Evolutionary conservation across 345 rosid species (phyloP).

Genomic region (Brassica juncea): DNA sequence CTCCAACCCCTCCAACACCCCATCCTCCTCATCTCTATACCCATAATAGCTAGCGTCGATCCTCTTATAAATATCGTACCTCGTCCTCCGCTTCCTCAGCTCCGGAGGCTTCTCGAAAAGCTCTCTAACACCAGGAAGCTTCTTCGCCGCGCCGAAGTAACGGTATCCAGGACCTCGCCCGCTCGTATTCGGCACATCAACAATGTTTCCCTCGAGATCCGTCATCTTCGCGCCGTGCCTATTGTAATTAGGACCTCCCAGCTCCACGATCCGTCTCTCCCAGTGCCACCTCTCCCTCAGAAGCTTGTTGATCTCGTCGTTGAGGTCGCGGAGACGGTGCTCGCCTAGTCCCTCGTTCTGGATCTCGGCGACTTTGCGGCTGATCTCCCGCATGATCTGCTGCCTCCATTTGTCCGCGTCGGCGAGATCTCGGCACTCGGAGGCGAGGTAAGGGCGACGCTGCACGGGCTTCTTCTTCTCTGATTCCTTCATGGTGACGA

Average conservation of each 20-base stretch:
- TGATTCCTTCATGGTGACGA: slow-evolving; percentile 62
- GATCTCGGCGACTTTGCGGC: slow-evolving; percentile 87
- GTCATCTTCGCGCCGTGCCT: slow-evolving; percentile 84
- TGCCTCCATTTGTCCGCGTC: slow-evolving; percentile 97
- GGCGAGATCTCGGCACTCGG: slow-evolving; percentile 84
- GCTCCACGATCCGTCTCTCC: slow-evolving; percentile 89
- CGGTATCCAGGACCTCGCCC: slow-evolving; percentile 97
- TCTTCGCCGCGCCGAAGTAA: slow-evolving; percentile 91
- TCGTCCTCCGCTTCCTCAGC: slow-evolving; percentile 75
- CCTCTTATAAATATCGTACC: slow-evolving; percentile 90
- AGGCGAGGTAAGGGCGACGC: slow-evolving; percentile 88
- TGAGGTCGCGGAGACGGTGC: slow-evolving; percentile 83
- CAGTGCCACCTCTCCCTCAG: slow-evolving; percentile 84
- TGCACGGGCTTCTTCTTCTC: slow-evolving; percentile 91
- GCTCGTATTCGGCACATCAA: slow-evolving; percentile 92
- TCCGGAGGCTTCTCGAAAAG: slow-evolving; percentile 94
- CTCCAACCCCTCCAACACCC: slow-evolving; percentile 76
- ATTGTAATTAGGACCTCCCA: slow-evolving; percentile 74
- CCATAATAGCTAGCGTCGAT: slow-evolving; percentile 95
- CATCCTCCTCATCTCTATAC: slow-evolving; percentile 92
- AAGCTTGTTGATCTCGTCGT: slow-evolving; percentile 94
- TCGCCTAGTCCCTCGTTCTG: slow-evolving; percentile 96
- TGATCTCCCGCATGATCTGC: slow-evolving; percentile 86
- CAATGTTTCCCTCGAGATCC: slow-evolving; percentile 77
- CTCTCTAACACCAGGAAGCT: slow-evolving; percentile 82